Conservation (phyloP, 2,329 filamentous ascomycete species). For the Xylaria sp. region DNA sequence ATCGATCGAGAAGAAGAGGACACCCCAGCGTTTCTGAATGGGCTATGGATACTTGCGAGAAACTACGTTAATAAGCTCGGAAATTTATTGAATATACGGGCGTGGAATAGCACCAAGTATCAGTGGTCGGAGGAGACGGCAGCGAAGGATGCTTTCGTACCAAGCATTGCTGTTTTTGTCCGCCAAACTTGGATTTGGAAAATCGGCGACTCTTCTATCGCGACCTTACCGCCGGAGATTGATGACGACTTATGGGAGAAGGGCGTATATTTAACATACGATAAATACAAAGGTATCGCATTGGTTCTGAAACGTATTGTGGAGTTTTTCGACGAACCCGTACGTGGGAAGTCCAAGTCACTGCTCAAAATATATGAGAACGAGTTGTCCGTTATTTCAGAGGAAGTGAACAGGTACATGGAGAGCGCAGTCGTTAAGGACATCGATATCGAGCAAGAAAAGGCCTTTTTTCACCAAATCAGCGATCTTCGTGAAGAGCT, state of each 20-base stretch:
- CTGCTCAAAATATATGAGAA: constrained; percentile 22
- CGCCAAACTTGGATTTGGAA: constrained; percentile 21
- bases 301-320: not conserved
- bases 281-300: no score
- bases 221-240: no score
- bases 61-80: not conserved
- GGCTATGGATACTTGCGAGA: constrained; percentile 10
- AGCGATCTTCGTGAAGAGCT: constrained; percentile 24
- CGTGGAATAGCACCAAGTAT: no score
- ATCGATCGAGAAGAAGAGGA: not conserved
- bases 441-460: constrained; percentile 24
- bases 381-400: constrained; percentile 11
- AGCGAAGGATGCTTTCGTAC: not conserved
- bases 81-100: not conserved
- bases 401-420: constrained; percentile 7
- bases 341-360: not conserved
- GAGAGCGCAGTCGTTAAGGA: constrained; percentile 12
- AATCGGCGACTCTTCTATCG: not conserved
- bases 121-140: no score
- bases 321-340: not conserved
- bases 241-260: no score
- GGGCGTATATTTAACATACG: no score
- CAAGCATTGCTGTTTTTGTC: constrained; percentile 1
- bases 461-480: constrained; percentile 17
- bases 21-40: not conserved